phyloP scores from a whole-genome alignment of 345 rosid genomes.

The Luvunga scandens region DNA sequence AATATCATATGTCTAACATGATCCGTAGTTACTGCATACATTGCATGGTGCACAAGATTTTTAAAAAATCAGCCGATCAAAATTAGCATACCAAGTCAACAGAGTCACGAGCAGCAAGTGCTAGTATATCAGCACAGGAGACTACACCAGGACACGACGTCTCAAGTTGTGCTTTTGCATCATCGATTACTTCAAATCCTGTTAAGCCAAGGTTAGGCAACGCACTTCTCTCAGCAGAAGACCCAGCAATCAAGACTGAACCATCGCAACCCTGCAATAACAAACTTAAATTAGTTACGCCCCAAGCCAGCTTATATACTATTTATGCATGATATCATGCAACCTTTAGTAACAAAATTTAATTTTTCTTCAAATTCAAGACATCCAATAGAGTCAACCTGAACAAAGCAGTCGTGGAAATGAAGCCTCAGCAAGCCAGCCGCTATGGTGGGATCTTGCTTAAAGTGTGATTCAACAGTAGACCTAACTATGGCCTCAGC shows the following conservation, averaged over 20 bases:
- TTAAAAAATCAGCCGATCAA: too few relatives aligned
- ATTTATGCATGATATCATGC: background rate
- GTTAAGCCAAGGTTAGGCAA: slow-evolving; percentile 26
- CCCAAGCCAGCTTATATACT: too few relatives aligned
- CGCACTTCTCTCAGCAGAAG: slow-evolving; percentile 33
- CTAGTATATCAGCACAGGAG: slow-evolving; percentile 45
- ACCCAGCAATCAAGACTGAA: slow-evolving; percentile 29
- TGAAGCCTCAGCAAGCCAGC: slow-evolving; percentile 75
- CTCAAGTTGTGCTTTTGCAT: slow-evolving; percentile 37
- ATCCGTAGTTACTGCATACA: too few relatives aligned
- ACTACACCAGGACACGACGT: slow-evolving; percentile 35
- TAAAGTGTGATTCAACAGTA: slow-evolving; percentile 55
- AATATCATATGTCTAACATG: too few relatives aligned
- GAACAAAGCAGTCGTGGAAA: slow-evolving; percentile 74
- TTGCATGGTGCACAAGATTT: too few relatives aligned
- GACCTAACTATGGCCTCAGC: slow-evolving; percentile 57
- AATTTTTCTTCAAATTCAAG: too few relatives aligned
- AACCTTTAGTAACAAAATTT: too few relatives aligned
- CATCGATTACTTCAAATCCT: slow-evolving; percentile 40
- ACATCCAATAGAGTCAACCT: slow-evolving; percentile 29
- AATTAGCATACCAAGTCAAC: slow-evolving; percentile 27
- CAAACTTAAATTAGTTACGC: background rate
- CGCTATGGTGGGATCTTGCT: slow-evolving; percentile 54
- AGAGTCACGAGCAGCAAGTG: slow-evolving; percentile 42
- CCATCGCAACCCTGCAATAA: slow-evolving; percentile 36